A percentile compares a stretch with the other conserved stretches of the same genome.
These are phyloP conservation scores for Capsella bursapastoris DNA, from an alignment of 345 rosid species.

Conservation along the genomic window DNA sequence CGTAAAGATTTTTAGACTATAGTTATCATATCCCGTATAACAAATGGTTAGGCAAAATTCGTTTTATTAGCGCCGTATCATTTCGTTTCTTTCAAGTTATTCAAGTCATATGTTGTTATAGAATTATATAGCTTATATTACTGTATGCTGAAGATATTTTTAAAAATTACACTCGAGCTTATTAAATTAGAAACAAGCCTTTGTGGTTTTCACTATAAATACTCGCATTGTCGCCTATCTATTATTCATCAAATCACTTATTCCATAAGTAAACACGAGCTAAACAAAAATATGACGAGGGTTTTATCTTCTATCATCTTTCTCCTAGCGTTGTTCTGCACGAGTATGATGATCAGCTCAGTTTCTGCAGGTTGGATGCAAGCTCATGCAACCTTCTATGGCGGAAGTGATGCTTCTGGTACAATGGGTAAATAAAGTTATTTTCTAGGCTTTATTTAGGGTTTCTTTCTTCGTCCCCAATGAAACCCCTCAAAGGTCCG, in stretches of 20 bases:
- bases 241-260: neutral
- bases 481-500: neutral
- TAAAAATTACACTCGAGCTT: neutral
- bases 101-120: neutral
- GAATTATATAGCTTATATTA: neutral
- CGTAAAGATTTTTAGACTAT: no score
- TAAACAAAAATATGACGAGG: neutral
- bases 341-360: neutral
- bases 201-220: slow-evolving; percentile 18
- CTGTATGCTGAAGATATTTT: neutral
- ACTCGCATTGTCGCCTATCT: neutral
- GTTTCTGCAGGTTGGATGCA: slow-evolving; percentile 54
- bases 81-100: neutral
- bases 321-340: slow-evolving; percentile 23
- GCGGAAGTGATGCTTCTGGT: slow-evolving; percentile 66
- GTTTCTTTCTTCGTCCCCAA: neutral
- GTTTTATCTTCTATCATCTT: no score
- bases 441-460: neutral
- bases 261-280: neutral
- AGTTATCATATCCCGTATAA: neutral
- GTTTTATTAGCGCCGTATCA: neutral
- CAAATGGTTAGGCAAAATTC: neutral
- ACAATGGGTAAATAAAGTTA: slow-evolving; percentile 51
- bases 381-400: slow-evolving; percentile 72
- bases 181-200: slow-evolving; percentile 1